Conservation (phyloP, 129 eudicot genomes). For the Deinandra increscens region DNA sequence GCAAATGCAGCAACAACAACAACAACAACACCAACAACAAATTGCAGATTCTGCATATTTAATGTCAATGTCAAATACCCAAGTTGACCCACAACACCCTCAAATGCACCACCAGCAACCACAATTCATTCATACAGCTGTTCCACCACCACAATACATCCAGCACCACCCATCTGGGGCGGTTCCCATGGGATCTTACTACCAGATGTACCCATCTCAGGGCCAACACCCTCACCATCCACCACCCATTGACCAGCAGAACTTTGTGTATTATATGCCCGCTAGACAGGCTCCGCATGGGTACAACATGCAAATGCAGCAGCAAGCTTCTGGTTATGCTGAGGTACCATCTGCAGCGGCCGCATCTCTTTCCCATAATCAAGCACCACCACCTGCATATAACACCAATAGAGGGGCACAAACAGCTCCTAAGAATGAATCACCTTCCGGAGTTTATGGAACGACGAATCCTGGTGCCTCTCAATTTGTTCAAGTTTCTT, state of each 20-base stretch:
- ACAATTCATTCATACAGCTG: conserved; percentile 61
- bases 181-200: conserved; percentile 53
- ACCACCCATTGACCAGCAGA: conserved; percentile 50
- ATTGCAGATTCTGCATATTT: conserved; percentile 54
- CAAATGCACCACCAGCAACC: conserved; percentile 72
- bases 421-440: conserved; percentile 50
- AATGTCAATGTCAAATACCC: conserved; percentile 32
- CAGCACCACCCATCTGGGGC: conserved; percentile 62
- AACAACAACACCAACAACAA: no score
- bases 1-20: conserved; percentile 47
- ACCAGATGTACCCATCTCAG: conserved; percentile 67
- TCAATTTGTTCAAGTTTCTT: conserved; percentile 59
- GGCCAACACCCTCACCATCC: conserved; percentile 49
- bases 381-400: conserved; percentile 38
- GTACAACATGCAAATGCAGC: conserved; percentile 57
- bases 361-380: conserved; percentile 46
- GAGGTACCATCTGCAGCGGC: conserved; percentile 43
- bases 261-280: conserved; percentile 58
- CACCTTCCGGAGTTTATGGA: conserved; percentile 51
- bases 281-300: conserved; percentile 54
- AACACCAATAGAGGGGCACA: conserved; percentile 34
- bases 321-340: conserved; percentile 33
- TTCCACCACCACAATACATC: conserved; percentile 39
- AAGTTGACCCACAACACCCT: conserved; percentile 49
- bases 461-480: conserved; percentile 44